These are phyloP conservation scores for Aureobasidium leucospermi DNA, from an alignment of 2,329 filamentous ascomycete species.

Conservation along the genomic window DNA sequence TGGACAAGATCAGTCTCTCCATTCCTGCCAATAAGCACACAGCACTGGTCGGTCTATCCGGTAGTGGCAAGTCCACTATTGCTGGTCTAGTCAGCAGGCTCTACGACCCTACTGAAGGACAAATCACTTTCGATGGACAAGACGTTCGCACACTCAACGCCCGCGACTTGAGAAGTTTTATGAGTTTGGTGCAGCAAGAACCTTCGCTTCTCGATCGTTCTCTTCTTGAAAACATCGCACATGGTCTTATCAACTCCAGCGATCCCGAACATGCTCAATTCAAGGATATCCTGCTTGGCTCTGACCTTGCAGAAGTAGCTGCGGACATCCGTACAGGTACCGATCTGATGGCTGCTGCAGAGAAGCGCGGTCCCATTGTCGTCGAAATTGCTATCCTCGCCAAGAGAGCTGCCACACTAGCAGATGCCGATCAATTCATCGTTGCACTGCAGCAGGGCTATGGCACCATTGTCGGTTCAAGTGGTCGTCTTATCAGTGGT, in stretches of 20 bases:
- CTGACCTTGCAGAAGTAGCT: constrained; percentile 43
- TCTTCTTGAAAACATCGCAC: constrained; percentile 48
- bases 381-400: constrained; percentile 47
- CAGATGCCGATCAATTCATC: constrained; percentile 59
- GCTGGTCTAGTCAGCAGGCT: constrained; percentile 28
- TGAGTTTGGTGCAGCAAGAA: constrained; percentile 42
- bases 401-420: constrained; percentile 45
- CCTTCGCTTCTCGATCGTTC: constrained; percentile 45
- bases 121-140: constrained; percentile 31
- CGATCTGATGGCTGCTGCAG: constrained; percentile 39
- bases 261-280: constrained; percentile 31
- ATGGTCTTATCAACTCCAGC: constrained; percentile 39
- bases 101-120: constrained; percentile 32
- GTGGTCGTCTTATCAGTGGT: constrained; percentile 31
- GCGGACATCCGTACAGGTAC: constrained; percentile 45
- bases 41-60: constrained; percentile 37
- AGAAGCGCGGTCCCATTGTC: constrained; percentile 37
- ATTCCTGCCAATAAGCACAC: constrained; percentile 33
- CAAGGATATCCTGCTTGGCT: constrained; percentile 42
- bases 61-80: constrained; percentile 37
- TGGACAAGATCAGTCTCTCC: constrained; percentile 31
- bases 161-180: constrained; percentile 29
- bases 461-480: constrained; percentile 41
- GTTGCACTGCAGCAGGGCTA: constrained; percentile 55
- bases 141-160: constrained; percentile 33